Evolutionary conservation across 257 asterid species (phyloP).

Genomic region (Forsythia suspensa): DNA sequence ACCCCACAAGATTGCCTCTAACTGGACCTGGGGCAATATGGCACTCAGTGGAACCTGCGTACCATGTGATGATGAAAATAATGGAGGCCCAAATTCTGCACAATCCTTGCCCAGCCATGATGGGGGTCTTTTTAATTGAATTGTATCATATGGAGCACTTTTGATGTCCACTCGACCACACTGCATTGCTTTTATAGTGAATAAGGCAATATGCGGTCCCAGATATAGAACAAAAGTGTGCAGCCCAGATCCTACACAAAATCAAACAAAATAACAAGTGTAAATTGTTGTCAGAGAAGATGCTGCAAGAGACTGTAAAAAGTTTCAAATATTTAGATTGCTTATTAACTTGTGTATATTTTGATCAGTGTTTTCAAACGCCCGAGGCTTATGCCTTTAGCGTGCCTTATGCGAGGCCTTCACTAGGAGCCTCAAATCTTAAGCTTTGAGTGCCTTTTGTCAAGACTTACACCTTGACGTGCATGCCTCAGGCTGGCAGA

Average conservation of each 20-base stretch:
- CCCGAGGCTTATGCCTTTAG: no score
- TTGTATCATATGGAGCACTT: slow-evolving; percentile 83
- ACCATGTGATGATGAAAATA: slow-evolving; percentile 54
- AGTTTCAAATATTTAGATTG: background rate
- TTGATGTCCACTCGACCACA: slow-evolving; percentile 92
- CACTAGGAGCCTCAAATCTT: background rate
- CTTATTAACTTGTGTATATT: background rate
- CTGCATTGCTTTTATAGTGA: slow-evolving; percentile 79
- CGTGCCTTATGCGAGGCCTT: no score
- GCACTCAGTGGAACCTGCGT: slow-evolving; percentile 71
- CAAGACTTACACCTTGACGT: background rate
- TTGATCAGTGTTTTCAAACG: no score
- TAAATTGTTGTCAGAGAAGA: slow-evolving; percentile 1
- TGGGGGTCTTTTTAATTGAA: slow-evolving; percentile 64
- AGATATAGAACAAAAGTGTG: slow-evolving; percentile 94
- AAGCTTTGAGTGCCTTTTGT: background rate
- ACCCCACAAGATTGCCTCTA: slow-evolving; percentile 88
- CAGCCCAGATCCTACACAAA: slow-evolving; percentile 76
- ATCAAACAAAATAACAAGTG: slow-evolving; percentile 10
- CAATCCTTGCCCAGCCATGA: slow-evolving; percentile 90
- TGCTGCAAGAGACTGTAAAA: background rate
- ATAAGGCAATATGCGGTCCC: slow-evolving; percentile 91
- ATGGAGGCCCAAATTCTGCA: slow-evolving; percentile 70
- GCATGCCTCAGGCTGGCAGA: background rate
- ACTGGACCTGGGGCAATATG: slow-evolving; percentile 85